Evolutionary conservation across 2,329 filamentous ascomycete genomes (phyloP), one percentile per base, ranked within the genome.

Genomic region (Hypocrella siamensis): DNA sequence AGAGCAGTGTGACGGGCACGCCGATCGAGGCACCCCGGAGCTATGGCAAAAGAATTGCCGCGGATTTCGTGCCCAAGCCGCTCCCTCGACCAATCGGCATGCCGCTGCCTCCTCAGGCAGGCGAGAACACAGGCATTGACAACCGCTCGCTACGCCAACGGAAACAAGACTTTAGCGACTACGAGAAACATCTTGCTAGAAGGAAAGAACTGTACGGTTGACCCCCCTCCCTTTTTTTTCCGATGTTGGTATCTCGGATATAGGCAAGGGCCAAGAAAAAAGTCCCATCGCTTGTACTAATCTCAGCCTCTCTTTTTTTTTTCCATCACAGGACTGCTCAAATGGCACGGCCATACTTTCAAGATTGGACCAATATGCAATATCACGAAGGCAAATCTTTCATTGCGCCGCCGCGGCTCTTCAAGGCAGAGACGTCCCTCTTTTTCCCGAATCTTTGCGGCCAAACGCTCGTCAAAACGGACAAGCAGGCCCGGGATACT

Each of bases 381-480:
- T 69, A 77, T 42, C 77, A 90, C 57, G 74, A 85, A 45, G 90
- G 90, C 47, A 98, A 98, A 57, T 84, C 84, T 17, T 98, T 94
- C 58, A 62, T 88, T 31, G 76, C 84, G 15, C 88, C 88, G 24
- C 73, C 80, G 4, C 67, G 79, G n/a, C 67, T 88, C 30, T 96
- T 96, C 66, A 79, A 76, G 47, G 68, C 68, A 41, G 82, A 92
- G 25, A 68, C 75, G 31, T 79, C 88, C 5, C 70, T 94, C 40
- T 96, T 80, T 63, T 94, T 98, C 59, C 90, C 90, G 28, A 98
- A 98, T 57, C 64, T 98, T 36, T 71, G 70, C 51, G 90, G 90
- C 28, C 64, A 70, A 43, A 94, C 85, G 2, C 65, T 94, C 19
- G 58, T 70, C 33, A 74, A 71, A 42, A 58, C 58, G 31, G 46